These are phyloP conservation scores for Solanum verrucosum DNA, from an alignment of 257 asterid genomes.

Conservation along the genomic window DNA sequence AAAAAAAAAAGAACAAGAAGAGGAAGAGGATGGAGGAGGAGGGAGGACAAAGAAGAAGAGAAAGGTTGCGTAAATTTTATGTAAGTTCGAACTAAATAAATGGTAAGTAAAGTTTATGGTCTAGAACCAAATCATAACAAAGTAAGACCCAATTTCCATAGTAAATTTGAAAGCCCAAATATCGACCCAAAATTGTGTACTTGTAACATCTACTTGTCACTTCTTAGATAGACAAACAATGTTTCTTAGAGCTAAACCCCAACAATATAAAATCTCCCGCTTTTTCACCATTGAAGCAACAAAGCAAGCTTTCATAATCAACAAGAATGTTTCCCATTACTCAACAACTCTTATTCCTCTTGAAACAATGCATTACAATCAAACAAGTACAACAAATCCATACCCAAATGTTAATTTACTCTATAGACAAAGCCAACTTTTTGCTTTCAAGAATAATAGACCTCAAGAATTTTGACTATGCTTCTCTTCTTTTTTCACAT, in stretches of 20 bases:
- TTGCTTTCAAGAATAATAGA: constrained; percentile 55
- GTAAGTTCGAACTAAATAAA: no score
- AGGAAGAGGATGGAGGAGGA: no score
- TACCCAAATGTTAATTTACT: constrained; percentile 47
- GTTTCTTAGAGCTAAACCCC: not conserved
- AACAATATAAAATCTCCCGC: not conserved
- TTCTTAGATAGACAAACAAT: not conserved
- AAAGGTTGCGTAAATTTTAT: no score
- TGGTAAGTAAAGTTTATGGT: not conserved
- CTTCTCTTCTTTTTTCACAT: constrained; percentile 43
- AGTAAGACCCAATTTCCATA: not conserved
- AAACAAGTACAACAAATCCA: constrained; percentile 56
- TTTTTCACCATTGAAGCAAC: not conserved
- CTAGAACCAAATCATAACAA: not conserved
- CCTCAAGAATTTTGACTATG: constrained; percentile 44
- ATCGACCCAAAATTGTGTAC: not conserved
- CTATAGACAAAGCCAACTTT: constrained; percentile 57
- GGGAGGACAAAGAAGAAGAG: no score
- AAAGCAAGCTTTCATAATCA: not conserved
- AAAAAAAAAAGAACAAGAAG: no score
- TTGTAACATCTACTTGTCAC: not conserved
- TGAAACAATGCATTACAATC: constrained; percentile 42
- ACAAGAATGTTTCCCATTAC: constrained; percentile 14
- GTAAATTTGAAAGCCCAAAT: not conserved
- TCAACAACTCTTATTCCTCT: constrained; percentile 25